These are phyloP conservation scores for Myrmaecium sp. DNA, from an alignment of 2,329 filamentous ascomycete species.

Conservation along the genomic window DNA sequence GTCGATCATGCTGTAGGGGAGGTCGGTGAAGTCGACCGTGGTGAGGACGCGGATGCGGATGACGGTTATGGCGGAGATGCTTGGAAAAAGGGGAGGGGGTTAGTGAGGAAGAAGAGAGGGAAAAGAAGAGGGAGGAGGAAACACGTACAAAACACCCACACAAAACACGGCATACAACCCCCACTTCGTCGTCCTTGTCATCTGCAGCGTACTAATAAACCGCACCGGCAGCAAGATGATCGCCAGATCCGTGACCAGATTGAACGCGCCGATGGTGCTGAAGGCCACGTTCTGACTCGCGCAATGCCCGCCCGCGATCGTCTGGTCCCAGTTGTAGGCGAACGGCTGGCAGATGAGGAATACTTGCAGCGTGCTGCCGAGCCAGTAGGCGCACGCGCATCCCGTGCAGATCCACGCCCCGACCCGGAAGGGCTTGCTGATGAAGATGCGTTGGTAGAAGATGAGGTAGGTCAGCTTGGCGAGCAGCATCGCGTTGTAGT, in stretches of 20 bases:
- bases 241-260: slow-evolving; percentile 6
- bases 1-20: slow-evolving; percentile 18
- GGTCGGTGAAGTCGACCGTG: slow-evolving; percentile 17
- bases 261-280: slow-evolving; percentile 4
- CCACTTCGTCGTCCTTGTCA: slow-evolving; percentile 5
- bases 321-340: slow-evolving; percentile 19
- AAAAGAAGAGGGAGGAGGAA: background rate
- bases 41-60: slow-evolving; percentile 19
- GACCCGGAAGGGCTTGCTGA: background rate
- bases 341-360: slow-evolving; percentile 23
- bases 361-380: slow-evolving; percentile 6
- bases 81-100: slow-evolving; percentile 7
- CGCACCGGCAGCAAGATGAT: slow-evolving; percentile 6
- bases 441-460: slow-evolving; percentile 3
- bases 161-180: slow-evolving; percentile 4
- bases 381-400: slow-evolving; percentile 4
- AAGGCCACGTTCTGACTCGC: slow-evolving; percentile 11
- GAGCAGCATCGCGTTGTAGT: slow-evolving; percentile 1
- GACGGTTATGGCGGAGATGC: slow-evolving; percentile 19
- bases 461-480: slow-evolving; percentile 3
- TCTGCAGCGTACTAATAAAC: slow-evolving; percentile 5
- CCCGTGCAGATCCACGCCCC: slow-evolving; percentile 3
- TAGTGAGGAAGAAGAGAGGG: background rate
- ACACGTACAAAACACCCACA: slow-evolving; percentile 5
- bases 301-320: slow-evolving; percentile 15